Base-by-base conservation (phyloP, 1,284 basidiomycete genomes). In the Ganoderma lucidum region DNA sequence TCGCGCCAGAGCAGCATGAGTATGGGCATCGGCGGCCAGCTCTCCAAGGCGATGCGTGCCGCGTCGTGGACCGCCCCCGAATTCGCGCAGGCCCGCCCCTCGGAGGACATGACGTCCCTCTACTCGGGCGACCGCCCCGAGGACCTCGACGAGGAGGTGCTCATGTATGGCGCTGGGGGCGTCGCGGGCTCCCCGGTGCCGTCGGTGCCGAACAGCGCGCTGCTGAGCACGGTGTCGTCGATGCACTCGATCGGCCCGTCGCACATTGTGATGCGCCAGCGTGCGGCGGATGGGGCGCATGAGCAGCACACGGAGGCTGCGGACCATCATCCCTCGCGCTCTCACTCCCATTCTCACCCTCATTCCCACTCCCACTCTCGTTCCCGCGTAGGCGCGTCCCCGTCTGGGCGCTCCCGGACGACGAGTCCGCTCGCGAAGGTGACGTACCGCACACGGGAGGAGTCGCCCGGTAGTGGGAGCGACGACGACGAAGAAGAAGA, bases 31-130 rank as follows among this genome's bases (percentile, higher is more conserved):
- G 48, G 67, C 70, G 78, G 77, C n/a, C 69, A 71, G 63, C 74
- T 83, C 64, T 80, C 79, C 1, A 78, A 82, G 32, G 85, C 85
- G 32, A 82, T 87, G 73, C 83, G 90, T 15, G 90, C 90, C 10
- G 89, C 89, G 60, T 91, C 89, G 75, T 91, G 89, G 89, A 85
- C 83, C 2, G 72, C 64, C 3, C 70, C 72, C 23, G 86, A 88
- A 39, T 83, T 83, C 35, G 59, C 59, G 4, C 84, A 85, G 65
- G 69, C 73, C n/a, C 70, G 79, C 3, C 78, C 77, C 19, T 76
- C 75, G 44, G 87, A 88, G 72, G 85, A 88, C 62, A 80, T 84
- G 67, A 82, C 78, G 62, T 90, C 87, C 71, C 74, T 90, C 56
- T 84, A 85, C 69, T 88, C 86, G 39, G 84, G 84, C 56, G 85